Evolutionary conservation across 2,329 filamentous ascomycete genomes (phyloP).

Genomic region (Hortaea sp.): DNA sequence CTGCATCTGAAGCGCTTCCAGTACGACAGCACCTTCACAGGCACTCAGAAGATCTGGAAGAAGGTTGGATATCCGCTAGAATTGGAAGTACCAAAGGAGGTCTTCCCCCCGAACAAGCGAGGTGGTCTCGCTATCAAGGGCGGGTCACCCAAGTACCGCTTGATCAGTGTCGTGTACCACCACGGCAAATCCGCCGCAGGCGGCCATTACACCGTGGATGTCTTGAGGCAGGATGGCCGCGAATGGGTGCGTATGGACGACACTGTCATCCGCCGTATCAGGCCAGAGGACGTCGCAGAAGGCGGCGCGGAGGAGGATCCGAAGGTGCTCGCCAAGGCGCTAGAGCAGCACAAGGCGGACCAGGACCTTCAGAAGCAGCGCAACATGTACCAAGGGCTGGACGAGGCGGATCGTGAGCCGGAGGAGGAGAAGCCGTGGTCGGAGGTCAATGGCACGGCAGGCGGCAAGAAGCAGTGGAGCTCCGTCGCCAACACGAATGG

Average conservation of each 20-base stretch:
- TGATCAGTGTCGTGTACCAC: conserved; percentile 90
- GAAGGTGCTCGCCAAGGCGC: conserved; percentile 53
- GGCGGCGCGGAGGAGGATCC: conserved; percentile 72
- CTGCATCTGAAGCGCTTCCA: conserved; percentile 96
- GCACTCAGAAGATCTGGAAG: conserved; percentile 97
- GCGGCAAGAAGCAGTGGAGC: conserved; percentile 49
- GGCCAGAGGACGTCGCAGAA: conserved; percentile 80
- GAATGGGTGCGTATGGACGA: conserved; percentile 97
- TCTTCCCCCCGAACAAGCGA: conserved; percentile 67
- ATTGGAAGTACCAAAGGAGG: conserved; percentile 84
- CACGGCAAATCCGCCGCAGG: conserved; percentile 94
- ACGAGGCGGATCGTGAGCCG: conserved; percentile 57
- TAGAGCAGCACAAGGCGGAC: conserved; percentile 58
- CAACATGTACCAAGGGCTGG: conserved; percentile 64
- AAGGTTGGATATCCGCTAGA: conserved; percentile 92
- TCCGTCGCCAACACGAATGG: conserved; percentile 43
- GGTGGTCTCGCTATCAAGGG: conserved; percentile 55
- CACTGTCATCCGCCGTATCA: conserved; percentile 75
- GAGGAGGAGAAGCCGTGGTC: conserved; percentile 64
- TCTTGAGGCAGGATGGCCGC: conserved; percentile 82
- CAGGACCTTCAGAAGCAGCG: conserved; percentile 29
- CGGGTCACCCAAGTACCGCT: conserved; percentile 68
- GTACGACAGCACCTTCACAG: conserved; percentile 68
- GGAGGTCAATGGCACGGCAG: conserved; percentile 58
- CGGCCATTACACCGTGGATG: conserved; percentile 96